Evolutionary conservation across 2,329 filamentous ascomycete species (phyloP), one percentile per base, ranked within the genome.

Genomic region (Acrocalymma vagum): DNA sequence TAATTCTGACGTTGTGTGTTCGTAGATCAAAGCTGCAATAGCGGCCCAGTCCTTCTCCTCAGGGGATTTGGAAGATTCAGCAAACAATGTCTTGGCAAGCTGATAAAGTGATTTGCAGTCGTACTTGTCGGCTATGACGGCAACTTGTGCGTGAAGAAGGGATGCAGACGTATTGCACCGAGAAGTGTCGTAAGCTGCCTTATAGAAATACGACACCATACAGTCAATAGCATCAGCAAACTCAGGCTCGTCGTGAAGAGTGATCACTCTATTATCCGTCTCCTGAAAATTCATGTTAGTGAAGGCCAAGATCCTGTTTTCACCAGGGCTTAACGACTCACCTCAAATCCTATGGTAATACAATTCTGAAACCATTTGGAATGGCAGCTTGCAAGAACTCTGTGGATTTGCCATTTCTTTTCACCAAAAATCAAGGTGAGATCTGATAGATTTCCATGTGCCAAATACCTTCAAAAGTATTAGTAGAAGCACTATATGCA

Each of bases 161-260:
- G 52, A 21, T 42, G 43, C 40, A 22, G 34, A 31, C 15, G 33
- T 45, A 34, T 28, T 31, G 41, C 48, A 53, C 25, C 45, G 13
- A 14, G 45, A 45, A 15, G 27, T 37, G 22, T 48, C 16, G 34
- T 53, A 57, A 29, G 15, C 32, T 10, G 47, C 54, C 13, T 48
- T 32, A 32, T 58, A 58, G 38, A 58, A 51, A 29, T 53, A 58
- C 25, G 47, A 51, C 29, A 59, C 48, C 53, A 59, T 57, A 45
- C 55, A 59, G 28, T 53, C 51, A 28, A 59, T 41, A 9, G 53
- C 48, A 50, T 55, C 21, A 30, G 41, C 37, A 20, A 46, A 55
- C 30, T 50, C 43, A 29, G 44, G 33, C 25, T 53, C 43, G 42
- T 59, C 48, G 3, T 55, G 25, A 20, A 57, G 33, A 20, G 37